Evolutionary conservation across 2,329 filamentous ascomycete species (phyloP).

Genomic region (Fusarium camptoceras): DNA sequence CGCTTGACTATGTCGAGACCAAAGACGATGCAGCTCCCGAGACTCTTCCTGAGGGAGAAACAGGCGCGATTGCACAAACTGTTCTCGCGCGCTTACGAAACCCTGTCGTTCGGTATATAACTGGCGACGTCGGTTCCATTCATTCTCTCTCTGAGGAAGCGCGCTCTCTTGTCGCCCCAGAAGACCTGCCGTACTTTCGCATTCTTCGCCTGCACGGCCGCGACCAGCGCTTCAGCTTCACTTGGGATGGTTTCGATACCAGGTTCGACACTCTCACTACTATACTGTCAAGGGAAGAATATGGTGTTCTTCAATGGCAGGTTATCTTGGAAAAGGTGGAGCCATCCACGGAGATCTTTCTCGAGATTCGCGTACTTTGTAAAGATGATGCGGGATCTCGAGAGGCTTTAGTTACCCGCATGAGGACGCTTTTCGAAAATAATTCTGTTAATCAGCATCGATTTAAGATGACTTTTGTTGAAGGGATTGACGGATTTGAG

Average conservation of each 20-base stretch:
- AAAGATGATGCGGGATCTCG: constrained; percentile 13
- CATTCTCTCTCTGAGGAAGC: constrained; percentile 48
- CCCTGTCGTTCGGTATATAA: constrained; percentile 58
- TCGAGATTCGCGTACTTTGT: constrained; percentile 48
- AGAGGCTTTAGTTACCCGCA: constrained; percentile 31
- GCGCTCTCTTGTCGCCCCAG: constrained; percentile 29
- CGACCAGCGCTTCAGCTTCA: constrained; percentile 57
- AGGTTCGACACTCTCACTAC: constrained; percentile 50
- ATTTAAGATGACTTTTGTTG: constrained; percentile 49
- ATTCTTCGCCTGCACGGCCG: constrained; percentile 56
- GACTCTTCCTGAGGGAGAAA: constrained; percentile 48
- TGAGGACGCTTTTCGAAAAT: constrained; percentile 41
- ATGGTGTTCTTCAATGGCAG: constrained; percentile 57
- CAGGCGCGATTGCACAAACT: constrained; percentile 56
- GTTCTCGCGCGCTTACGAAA: constrained; percentile 56
- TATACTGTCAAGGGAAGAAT: constrained; percentile 41
- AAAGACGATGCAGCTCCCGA: background rate
- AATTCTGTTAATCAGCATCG: constrained; percentile 49
- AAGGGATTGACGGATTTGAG: constrained; percentile 50
- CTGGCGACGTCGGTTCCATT: constrained; percentile 57
- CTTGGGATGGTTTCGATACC: constrained; percentile 55
- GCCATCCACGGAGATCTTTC: constrained; percentile 38
- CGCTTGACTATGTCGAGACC: constrained; percentile 26
- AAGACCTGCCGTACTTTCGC: constrained; percentile 44
- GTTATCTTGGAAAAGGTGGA: constrained; percentile 51